Conservation (phyloP, 306 rosid species). For the Rosa persica region DNA sequence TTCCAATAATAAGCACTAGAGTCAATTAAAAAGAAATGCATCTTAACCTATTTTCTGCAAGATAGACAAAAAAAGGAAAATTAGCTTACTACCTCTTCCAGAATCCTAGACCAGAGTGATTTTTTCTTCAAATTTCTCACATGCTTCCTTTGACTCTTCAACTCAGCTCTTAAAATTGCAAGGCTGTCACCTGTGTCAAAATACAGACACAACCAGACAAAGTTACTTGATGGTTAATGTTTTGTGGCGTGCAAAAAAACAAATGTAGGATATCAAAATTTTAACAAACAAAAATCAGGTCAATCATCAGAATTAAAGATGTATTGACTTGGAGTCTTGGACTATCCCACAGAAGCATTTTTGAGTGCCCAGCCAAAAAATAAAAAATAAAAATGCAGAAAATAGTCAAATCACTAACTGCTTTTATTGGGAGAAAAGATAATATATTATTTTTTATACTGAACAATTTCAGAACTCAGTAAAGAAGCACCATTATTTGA, state of each 20-base stretch:
- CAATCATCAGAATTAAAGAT: background rate
- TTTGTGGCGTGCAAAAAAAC: slow-evolving; percentile 14
- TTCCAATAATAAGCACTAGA: slow-evolving; percentile 7
- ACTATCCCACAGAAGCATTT: background rate
- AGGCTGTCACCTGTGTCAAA: slow-evolving; percentile 80
- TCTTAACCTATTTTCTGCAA: slow-evolving; percentile 11
- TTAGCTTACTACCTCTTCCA: slow-evolving; percentile 84
- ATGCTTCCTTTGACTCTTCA: slow-evolving; percentile 95
- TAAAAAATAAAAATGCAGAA: background rate
- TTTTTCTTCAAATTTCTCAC: slow-evolving; percentile 91
- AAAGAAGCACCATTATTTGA: background rate
- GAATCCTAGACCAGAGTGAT: slow-evolving; percentile 90
- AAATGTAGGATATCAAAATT: slow-evolving; percentile 6
- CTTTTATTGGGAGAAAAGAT: background rate
- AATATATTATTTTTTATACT: background rate
- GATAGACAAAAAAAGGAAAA: slow-evolving; percentile 22
- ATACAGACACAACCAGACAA: slow-evolving; percentile 9
- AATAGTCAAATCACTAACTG: background rate
- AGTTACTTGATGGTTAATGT: slow-evolving; percentile 24
- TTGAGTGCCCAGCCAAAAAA: background rate
- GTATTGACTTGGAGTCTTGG: background rate
- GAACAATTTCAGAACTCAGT: background rate
- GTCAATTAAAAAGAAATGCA: slow-evolving; percentile 4
- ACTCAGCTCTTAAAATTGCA: slow-evolving; percentile 86
- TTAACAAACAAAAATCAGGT: background rate